Evolutionary conservation across 371 early-diverging fungal genomes (phyloP), one percentile per base, ranked within the genome.

Genomic region (Syncephalastrum monosporum): DNA sequence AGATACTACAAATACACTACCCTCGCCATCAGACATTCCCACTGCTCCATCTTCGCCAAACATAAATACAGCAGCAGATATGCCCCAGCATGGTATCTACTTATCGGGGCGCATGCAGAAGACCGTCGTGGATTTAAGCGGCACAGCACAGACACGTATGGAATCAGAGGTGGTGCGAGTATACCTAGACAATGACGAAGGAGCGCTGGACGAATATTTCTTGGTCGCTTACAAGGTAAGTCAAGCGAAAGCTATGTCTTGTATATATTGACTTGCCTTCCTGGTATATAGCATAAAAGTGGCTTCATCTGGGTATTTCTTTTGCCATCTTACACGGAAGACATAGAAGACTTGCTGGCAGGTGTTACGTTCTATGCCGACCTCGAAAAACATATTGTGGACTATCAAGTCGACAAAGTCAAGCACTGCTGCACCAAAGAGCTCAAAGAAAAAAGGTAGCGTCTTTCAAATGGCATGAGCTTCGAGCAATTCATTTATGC

Each of bases 211-310:
- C 33, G 72, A 86, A 59, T 79, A 82, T 43, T 77, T 77, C 51
- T 63, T 81, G 8, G 46, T 86, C 2, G 60, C 76, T 0, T 82
- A 78, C 55, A 84, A 82, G 76, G 86, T 85, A 73, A 46, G 52
- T 23, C 24, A 42, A 48, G 19, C 10, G 4, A 47, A 15, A 33
- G 10, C 38, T 33, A 33, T 33, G 10, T 33, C 38, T 8, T 33
- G 1, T 33, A 10, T 33, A 12, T 47, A 49, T 12, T 45, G n/a
- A 46, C 50, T 13, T 43, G 25, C 38, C 19, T 53, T 59, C 15
- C 29, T 17, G 19, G 10, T 4, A 49, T 51, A 49, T 51, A 74
- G 71, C 74, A 75, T 53, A 62, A 64, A 54, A 65, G 69, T 53
- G 52, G 65, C 41, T 48, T 74, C 1, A 23, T 76, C 7, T 79